Conservation (phyloP, 495 filamentous ascomycete species). For the Penicillium ochrochloron region DNA sequence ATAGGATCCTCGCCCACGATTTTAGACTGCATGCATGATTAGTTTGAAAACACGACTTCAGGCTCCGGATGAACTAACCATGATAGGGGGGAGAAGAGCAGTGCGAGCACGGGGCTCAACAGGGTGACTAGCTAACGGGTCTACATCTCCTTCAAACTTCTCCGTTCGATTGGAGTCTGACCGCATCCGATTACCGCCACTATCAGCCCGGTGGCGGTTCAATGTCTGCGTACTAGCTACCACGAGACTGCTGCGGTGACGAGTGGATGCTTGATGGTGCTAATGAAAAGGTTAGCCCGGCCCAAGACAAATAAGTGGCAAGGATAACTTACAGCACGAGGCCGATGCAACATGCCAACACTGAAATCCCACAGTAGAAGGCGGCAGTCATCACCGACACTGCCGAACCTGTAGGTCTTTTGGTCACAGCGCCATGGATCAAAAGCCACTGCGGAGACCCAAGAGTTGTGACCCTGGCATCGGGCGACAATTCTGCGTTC, state of each 20-base stretch:
- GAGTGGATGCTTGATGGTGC: conserved; percentile 49
- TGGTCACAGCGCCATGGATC: conserved; percentile 97
- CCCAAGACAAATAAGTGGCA: neutral
- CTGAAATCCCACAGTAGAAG: conserved; percentile 96
- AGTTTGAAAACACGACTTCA: neutral
- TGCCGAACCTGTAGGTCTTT: conserved; percentile 91
- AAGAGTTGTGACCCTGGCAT: conserved; percentile 92
- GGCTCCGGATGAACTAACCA: conserved; percentile 56
- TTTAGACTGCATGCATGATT: conserved; percentile 65
- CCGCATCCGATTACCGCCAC: conserved; percentile 59
- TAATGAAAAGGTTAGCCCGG: conserved; percentile 42
- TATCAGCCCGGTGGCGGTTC: conserved; percentile 73
- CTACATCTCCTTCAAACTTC: conserved; percentile 51
- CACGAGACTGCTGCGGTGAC: conserved; percentile 46
- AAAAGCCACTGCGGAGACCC: conserved; percentile 92
- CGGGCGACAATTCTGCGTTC: conserved; percentile 86
- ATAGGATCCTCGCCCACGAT: conserved; percentile 82
- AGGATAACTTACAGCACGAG: conserved; percentile 66
- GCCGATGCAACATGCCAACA: conserved; percentile 92
- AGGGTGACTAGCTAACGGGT: conserved; percentile 65
- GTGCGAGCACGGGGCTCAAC: conserved; percentile 80
- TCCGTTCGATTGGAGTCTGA: conserved; percentile 69
- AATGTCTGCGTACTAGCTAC: conserved; percentile 62
- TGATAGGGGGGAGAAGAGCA: conserved; percentile 89
- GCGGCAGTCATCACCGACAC: conserved; percentile 90